Evolutionary conservation across 2,329 filamentous ascomycete genomes (phyloP).

Genomic region (Trichothecium sympodiale): DNA sequence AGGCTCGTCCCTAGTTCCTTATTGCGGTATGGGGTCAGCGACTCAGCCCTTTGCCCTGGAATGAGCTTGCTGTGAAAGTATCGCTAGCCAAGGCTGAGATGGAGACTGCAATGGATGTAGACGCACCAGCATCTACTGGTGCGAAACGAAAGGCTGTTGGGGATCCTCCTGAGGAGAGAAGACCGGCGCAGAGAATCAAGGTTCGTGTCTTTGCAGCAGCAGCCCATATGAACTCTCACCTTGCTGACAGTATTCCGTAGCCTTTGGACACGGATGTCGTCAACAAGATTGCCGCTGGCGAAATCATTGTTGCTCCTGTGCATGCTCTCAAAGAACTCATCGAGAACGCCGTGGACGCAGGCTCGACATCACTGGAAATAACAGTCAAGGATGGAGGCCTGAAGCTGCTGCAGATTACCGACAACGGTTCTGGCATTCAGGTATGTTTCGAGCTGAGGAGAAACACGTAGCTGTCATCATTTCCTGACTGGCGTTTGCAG

Average conservation of each 20-base stretch:
- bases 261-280: slow-evolving; percentile 86
- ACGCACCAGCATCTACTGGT: slow-evolving; percentile 23
- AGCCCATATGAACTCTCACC: not conserved
- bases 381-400: slow-evolving; percentile 90
- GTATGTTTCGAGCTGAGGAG: slow-evolving; percentile 42
- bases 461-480: too few relatives aligned
- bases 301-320: slow-evolving; percentile 95
- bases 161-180: slow-evolving; percentile 15
- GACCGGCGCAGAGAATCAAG: slow-evolving; percentile 36
- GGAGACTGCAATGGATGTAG: slow-evolving; percentile 33
- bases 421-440: slow-evolving; percentile 93
- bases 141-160: slow-evolving; percentile 39
- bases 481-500: slow-evolving; percentile 33
- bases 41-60: too few relatives aligned
- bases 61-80: slow-evolving; percentile 1
- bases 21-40: too few relatives aligned
- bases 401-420: slow-evolving; percentile 91
- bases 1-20: too few relatives aligned
- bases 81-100: slow-evolving; percentile 10
- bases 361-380: slow-evolving; percentile 81
- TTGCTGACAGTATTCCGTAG: slow-evolving; percentile 26
- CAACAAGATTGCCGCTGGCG: slow-evolving; percentile 96
- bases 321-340: slow-evolving; percentile 94
- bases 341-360: slow-evolving; percentile 96
- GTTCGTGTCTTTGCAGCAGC: slow-evolving; percentile 17